These are phyloP conservation scores for Camellia sinensis DNA, from an alignment of 148 eudicot species.

Conservation along the genomic window DNA sequence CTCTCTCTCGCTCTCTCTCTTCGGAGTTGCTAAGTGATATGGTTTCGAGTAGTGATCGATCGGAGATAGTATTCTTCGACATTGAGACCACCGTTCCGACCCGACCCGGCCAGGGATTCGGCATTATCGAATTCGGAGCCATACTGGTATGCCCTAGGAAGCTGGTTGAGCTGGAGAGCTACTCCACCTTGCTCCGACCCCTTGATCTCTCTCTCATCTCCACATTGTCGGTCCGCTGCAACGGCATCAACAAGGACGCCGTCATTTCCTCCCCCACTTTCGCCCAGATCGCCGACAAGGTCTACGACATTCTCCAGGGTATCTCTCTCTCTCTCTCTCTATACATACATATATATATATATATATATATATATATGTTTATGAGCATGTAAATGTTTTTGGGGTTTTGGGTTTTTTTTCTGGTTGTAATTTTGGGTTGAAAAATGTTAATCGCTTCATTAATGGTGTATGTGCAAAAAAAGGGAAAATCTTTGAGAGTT, in stretches of 20 bases:
- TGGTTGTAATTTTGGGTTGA: no score
- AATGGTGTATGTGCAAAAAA: no score
- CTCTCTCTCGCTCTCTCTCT: background rate
- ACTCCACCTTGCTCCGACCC: constrained; percentile 63
- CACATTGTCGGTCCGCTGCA: constrained; percentile 41
- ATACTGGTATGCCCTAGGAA: constrained; percentile 74
- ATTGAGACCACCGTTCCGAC: constrained; percentile 69
- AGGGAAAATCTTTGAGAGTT: no score
- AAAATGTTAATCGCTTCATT: no score
- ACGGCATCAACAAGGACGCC: constrained; percentile 52
- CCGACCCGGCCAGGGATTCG: constrained; percentile 38
- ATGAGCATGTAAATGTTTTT: no score
- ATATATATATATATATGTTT: no score
- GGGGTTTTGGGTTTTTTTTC: no score
- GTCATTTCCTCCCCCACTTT: constrained; percentile 59
- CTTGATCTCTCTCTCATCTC: constrained; percentile 41
- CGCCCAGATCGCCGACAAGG: constrained; percentile 52
- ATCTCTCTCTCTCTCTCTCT: no score
- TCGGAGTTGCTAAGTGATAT: background rate
- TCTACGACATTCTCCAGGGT: constrained; percentile 35
- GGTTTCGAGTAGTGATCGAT: constrained; percentile 24
- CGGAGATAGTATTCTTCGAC: constrained; percentile 75
- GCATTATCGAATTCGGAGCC: constrained; percentile 71
- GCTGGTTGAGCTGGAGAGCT: constrained; percentile 62
- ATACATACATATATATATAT: no score